A percentile compares a stretch with the other conserved stretches of the same genome.
These are phyloP conservation scores for Arthroderma uncinatum DNA, from an alignment of 2,329 filamentous ascomycete genomes.

Conservation along the genomic window DNA sequence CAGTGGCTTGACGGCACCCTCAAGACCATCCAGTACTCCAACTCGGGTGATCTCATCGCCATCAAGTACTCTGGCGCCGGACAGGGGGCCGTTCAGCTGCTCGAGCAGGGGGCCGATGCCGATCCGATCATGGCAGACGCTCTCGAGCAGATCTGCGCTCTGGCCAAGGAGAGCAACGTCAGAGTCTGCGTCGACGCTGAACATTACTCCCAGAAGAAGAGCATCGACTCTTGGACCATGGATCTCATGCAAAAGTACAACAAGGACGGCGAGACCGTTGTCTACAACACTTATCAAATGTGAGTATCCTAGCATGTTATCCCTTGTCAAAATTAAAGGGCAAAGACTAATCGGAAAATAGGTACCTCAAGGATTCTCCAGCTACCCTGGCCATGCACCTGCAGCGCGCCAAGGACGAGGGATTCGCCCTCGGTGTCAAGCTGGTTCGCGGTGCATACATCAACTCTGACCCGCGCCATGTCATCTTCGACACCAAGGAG, in stretches of 20 bases:
- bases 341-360: slow-evolving; percentile 2
- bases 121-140: slow-evolving; percentile 14
- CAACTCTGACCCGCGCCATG: slow-evolving; percentile 35
- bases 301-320: slow-evolving; percentile 19
- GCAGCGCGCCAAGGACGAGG: slow-evolving; percentile 34
- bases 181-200: slow-evolving; percentile 45
- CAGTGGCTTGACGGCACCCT: slow-evolving; percentile 45
- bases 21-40: slow-evolving; percentile 43
- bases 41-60: slow-evolving; percentile 42
- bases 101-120: slow-evolving; percentile 13
- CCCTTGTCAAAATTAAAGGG: background rate
- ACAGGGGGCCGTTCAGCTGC: slow-evolving; percentile 12
- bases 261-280: slow-evolving; percentile 38
- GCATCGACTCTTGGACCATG: slow-evolving; percentile 44
- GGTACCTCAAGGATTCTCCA: slow-evolving; percentile 39
- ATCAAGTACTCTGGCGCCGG: slow-evolving; percentile 64
- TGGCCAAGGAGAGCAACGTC: slow-evolving; percentile 17
- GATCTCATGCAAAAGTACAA: slow-evolving; percentile 45
- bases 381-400: slow-evolving; percentile 38
- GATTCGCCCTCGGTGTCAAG: slow-evolving; percentile 43
- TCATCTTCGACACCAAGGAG: slow-evolving; percentile 39
- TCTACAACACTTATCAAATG: slow-evolving; percentile 44
- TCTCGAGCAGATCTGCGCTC: slow-evolving; percentile 17
- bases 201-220: slow-evolving; percentile 41
- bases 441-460: slow-evolving; percentile 46